Percentiles rank a stretch among this genome's conserved stretches.
Conservation (phyloP, 2,329 filamentous ascomycete genomes). For the Penicillium occitanis region DNA sequence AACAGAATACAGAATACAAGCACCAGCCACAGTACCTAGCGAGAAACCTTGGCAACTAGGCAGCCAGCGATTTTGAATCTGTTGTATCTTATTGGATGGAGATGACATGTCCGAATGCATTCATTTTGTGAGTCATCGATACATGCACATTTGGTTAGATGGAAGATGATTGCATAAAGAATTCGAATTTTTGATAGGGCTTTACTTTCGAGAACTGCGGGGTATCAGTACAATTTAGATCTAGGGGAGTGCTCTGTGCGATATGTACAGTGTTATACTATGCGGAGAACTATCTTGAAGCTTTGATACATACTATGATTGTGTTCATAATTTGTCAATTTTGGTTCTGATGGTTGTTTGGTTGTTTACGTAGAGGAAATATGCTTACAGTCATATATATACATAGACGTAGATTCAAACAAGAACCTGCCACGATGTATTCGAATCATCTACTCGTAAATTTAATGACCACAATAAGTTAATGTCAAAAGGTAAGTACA, state of each 20-base stretch:
- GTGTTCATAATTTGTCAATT: background rate
- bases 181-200: background rate
- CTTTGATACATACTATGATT: background rate
- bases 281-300: background rate
- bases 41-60: constrained; percentile 1
- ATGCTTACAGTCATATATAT: background rate
- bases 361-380: too few species aligned
- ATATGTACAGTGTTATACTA: background rate
- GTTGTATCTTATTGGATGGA: background rate
- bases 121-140: background rate
- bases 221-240: background rate
- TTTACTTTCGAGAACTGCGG: background rate
- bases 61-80: background rate
- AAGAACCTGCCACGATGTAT: background rate
- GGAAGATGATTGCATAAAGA: background rate
- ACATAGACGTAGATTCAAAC: background rate
- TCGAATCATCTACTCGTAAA: too few species aligned
- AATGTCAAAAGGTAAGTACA: background rate
- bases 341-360: too few species aligned
- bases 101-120: background rate
- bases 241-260: background rate
- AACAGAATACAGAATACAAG: background rate
- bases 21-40: background rate
- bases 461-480: too few species aligned
- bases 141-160: background rate